A percentile compares a stretch with the other conserved stretches of the same genome.
phyloP scores from a whole-genome alignment of 2,329 filamentous ascomycete species.

The Colletotrichum neosansevieriae region DNA sequence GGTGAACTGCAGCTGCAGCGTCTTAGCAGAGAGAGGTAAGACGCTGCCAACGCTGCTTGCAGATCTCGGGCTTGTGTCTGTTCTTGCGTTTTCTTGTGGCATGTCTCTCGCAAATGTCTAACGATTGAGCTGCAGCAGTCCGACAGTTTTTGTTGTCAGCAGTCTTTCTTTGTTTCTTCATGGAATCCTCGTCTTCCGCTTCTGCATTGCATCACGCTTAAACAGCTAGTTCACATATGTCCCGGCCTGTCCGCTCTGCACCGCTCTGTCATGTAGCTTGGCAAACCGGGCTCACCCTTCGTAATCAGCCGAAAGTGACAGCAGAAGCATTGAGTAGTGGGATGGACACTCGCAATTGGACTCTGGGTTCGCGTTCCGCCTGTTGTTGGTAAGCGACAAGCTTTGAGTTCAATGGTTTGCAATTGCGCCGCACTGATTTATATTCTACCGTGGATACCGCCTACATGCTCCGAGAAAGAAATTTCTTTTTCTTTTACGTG shows the following conservation, averaged over 20 bases:
- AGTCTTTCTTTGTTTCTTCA: constrained; percentile 24
- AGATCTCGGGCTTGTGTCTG: constrained; percentile 15
- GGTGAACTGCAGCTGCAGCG: constrained; percentile 10
- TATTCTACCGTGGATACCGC: not conserved
- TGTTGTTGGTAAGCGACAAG: constrained; percentile 13
- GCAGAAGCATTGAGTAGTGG: not conserved
- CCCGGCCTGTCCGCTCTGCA: constrained; percentile 5
- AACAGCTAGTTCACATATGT: constrained; percentile 10
- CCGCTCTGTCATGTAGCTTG: constrained; percentile 22
- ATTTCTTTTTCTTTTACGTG: constrained; percentile 1
- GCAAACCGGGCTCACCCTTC: constrained; percentile 19
- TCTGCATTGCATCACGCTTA: constrained; percentile 33
- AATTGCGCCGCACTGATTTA: not conserved
- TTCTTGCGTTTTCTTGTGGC: constrained; percentile 19
- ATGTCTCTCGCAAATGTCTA: constrained; percentile 18
- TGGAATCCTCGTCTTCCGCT: constrained; percentile 24
- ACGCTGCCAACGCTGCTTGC: constrained; percentile 22
- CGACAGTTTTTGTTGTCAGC: constrained; percentile 16
- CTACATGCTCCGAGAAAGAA: not conserved
- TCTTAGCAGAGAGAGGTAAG: constrained; percentile 2
- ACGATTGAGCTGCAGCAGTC: constrained; percentile 17
- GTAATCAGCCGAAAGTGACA: constrained; percentile 3
- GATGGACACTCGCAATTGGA: not conserved
- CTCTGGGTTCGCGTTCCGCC: not conserved
- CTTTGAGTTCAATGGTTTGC: constrained; percentile 2